These are phyloP conservation scores for Aspergillus fischeri DNA, from an alignment of 2,329 filamentous ascomycete genomes.

Conservation along the genomic window DNA sequence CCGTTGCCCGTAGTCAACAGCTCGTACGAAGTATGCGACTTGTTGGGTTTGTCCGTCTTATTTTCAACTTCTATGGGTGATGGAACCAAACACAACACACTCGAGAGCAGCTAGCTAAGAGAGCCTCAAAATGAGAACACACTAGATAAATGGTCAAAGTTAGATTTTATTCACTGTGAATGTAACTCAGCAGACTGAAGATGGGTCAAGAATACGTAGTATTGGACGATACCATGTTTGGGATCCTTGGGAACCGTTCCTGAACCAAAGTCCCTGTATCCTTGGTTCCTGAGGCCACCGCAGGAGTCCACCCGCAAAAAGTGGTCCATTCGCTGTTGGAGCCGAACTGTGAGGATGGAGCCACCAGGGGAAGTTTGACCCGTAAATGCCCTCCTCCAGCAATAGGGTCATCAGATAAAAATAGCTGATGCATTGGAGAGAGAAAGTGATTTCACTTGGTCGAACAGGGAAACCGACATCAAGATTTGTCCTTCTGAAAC, in stretches of 20 bases:
- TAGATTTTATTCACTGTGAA: no score
- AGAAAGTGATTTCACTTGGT: background rate
- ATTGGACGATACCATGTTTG: background rate
- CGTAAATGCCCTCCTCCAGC: background rate
- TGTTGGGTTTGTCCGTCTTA: no score
- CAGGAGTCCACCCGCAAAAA: background rate
- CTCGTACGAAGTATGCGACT: no score
- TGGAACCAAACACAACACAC: no score
- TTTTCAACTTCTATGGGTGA: no score
- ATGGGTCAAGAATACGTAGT: background rate
- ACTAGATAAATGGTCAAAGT: background rate
- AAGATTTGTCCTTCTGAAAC: background rate
- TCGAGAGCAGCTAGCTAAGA: background rate
- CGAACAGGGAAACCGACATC: background rate
- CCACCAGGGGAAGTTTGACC: background rate
- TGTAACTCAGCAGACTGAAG: no score
- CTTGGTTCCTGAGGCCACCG: constrained; percentile 10
- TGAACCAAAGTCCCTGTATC: constrained; percentile 7
- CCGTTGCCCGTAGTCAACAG: background rate
- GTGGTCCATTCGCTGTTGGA: background rate
- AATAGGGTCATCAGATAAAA: background rate
- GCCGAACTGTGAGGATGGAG: background rate
- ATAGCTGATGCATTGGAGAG: background rate
- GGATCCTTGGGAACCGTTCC: constrained; percentile 7
- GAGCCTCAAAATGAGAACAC: background rate